Evolutionary conservation across 2,329 filamentous ascomycete species (phyloP).

Genomic region (Aspergillus awamori): DNA sequence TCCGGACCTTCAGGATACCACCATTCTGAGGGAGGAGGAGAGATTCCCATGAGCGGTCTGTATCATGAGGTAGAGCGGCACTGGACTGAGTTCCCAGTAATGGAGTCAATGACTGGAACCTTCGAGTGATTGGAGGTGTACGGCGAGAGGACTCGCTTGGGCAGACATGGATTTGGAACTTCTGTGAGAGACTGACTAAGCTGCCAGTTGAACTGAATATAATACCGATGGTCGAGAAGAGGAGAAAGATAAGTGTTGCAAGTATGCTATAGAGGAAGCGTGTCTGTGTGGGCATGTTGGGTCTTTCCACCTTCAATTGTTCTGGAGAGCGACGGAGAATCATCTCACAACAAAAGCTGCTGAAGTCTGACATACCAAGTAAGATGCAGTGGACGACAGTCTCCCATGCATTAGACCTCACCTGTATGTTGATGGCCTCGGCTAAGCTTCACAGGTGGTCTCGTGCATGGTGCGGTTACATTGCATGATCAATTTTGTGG

Average conservation of each 20-base stretch:
- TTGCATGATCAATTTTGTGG: background rate
- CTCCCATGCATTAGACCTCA: too few species aligned
- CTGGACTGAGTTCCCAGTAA: background rate
- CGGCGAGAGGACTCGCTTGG: background rate
- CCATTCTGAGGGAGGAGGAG: constrained; percentile 2
- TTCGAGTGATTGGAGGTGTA: background rate
- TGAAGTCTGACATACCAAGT: background rate
- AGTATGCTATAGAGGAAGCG: background rate
- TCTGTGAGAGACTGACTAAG: background rate
- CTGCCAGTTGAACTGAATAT: background rate
- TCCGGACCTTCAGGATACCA: constrained; percentile 1
- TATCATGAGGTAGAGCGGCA: background rate
- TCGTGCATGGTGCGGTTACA: background rate
- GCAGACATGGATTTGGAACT: background rate
- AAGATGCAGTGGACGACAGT: too few species aligned
- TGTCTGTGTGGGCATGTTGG: background rate
- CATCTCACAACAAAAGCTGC: background rate
- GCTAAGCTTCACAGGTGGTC: background rate
- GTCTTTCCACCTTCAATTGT: background rate
- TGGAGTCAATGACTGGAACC: background rate
- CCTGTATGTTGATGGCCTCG: too few species aligned
- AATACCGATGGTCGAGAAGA: background rate
- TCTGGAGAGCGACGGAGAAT: background rate
- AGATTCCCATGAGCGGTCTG: constrained; percentile 4
- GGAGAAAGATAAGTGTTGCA: background rate